Evolutionary conservation across 148 eudicot species (phyloP).

Genomic region (Pouteria glomerata): DNA sequence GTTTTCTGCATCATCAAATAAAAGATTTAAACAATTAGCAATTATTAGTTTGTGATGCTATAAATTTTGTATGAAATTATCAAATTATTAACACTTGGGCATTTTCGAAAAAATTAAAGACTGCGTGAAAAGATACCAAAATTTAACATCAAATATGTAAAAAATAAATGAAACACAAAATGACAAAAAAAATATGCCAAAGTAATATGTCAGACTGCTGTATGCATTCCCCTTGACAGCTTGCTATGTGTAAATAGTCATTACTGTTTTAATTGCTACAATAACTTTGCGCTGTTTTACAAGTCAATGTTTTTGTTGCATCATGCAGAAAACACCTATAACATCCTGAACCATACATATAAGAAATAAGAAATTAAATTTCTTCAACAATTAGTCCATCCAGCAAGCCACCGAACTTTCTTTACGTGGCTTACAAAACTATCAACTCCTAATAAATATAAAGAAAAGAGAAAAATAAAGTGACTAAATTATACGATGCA

Average conservation of each 20-base stretch:
- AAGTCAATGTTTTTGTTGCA: background rate
- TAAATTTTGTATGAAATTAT: background rate
- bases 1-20: slow-evolving; percentile 48
- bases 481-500: background rate
- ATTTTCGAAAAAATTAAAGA: background rate
- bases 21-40: slow-evolving; percentile 6
- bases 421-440: background rate
- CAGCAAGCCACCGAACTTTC: background rate
- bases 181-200: background rate
- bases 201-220: background rate
- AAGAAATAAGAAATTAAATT: background rate
- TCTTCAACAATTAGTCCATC: background rate
- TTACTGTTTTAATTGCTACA: background rate
- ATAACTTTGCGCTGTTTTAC: background rate
- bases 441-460: background rate
- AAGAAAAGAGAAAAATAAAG: background rate
- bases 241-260: background rate
- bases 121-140: background rate
- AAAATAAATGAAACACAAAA: background rate
- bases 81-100: background rate
- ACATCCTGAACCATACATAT: background rate
- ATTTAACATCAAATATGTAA: background rate
- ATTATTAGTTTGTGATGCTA: background rate
- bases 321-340: background rate
- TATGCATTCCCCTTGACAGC: background rate